These are phyloP conservation scores for Fusarium liriodendri DNA, from an alignment of 2,329 filamentous ascomycete genomes.

Conservation along the genomic window DNA sequence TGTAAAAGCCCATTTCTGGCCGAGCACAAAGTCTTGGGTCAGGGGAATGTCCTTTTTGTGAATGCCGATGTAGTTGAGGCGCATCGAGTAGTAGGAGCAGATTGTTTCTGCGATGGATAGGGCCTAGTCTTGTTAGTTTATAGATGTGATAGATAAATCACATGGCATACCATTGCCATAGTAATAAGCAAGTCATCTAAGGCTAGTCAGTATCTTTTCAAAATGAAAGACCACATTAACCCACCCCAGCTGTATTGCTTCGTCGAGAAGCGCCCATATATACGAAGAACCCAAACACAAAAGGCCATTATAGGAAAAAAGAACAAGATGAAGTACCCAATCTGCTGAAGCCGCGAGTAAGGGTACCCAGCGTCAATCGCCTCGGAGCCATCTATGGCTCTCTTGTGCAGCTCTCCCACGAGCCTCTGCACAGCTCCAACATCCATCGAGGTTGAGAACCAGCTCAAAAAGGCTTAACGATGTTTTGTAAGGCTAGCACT, in stretches of 20 bases:
- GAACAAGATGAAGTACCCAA: constrained; percentile 33
- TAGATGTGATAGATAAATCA: not conserved
- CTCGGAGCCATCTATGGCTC: constrained; percentile 6
- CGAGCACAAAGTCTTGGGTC: constrained; percentile 33
- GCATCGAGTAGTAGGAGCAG: constrained; percentile 33
- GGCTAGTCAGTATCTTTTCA: not conserved
- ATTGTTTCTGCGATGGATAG: constrained; percentile 26
- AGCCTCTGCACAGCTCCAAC: constrained; percentile 14
- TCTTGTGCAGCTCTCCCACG: constrained; percentile 8
- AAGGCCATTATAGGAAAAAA: constrained; percentile 28
- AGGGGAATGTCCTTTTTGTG: constrained; percentile 48
- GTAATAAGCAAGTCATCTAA: constrained; percentile 28
- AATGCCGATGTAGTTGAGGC: constrained; percentile 37
- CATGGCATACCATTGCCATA: constrained; percentile 20
- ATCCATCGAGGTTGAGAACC: constrained; percentile 19
- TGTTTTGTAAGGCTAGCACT: not conserved
- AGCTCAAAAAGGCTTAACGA: not conserved
- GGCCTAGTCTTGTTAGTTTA: constrained; percentile 5
- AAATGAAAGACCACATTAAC: not conserved
- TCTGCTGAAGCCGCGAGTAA: constrained; percentile 26
- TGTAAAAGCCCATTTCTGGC: constrained; percentile 50
- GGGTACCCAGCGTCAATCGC: constrained; percentile 16
- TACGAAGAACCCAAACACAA: constrained; percentile 17
- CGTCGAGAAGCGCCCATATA: constrained; percentile 24
- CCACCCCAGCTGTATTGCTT: constrained; percentile 32